These are phyloP conservation scores for Pythium pyrilobum DNA, from an alignment of 352 stramenopile species.

Conservation along the genomic window DNA sequence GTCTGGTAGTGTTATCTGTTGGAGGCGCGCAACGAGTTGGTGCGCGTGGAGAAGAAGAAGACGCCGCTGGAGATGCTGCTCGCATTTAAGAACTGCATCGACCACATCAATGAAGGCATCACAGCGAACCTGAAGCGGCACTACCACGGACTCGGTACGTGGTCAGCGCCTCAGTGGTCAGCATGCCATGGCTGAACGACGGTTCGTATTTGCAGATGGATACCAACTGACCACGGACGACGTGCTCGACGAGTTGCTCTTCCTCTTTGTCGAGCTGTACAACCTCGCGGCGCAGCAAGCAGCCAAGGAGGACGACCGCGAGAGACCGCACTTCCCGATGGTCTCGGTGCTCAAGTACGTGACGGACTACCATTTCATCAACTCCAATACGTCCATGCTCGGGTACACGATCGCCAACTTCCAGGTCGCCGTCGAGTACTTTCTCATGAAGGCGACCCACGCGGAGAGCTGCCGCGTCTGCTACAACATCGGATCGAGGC, in stretches of 20 bases:
- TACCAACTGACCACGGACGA: constrained; percentile 70
- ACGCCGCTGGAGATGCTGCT: constrained; percentile 76
- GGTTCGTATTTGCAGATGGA: constrained; percentile 28
- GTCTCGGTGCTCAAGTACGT: constrained; percentile 64
- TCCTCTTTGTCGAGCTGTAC: constrained; percentile 52
- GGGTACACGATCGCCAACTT: constrained; percentile 81
- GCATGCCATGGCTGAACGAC: too few relatives aligned
- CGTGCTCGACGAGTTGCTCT: constrained; percentile 74
- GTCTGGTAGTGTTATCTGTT: constrained; percentile 39
- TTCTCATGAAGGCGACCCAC: constrained; percentile 42
- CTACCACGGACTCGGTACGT: constrained; percentile 43
- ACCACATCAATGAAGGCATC: constrained; percentile 52
- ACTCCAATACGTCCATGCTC: constrained; percentile 71
- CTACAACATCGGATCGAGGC: constrained; percentile 13
- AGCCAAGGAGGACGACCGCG: constrained; percentile 1
- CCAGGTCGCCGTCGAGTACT: constrained; percentile 73
- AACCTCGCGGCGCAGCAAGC: constrained; percentile 18
- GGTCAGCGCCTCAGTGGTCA: too few relatives aligned
- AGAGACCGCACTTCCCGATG: constrained; percentile 35
- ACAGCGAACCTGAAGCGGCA: constrained; percentile 48
- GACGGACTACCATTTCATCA: constrained; percentile 78
- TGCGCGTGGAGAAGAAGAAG: constrained; percentile 33
- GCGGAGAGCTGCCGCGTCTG: constrained; percentile 19
- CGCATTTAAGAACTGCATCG: constrained; percentile 60
- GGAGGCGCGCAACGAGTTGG: constrained; percentile 34